phyloP scores from a whole-genome alignment of 2,329 filamentous ascomycete genomes.

The Pseudodiploospora longispora region DNA sequence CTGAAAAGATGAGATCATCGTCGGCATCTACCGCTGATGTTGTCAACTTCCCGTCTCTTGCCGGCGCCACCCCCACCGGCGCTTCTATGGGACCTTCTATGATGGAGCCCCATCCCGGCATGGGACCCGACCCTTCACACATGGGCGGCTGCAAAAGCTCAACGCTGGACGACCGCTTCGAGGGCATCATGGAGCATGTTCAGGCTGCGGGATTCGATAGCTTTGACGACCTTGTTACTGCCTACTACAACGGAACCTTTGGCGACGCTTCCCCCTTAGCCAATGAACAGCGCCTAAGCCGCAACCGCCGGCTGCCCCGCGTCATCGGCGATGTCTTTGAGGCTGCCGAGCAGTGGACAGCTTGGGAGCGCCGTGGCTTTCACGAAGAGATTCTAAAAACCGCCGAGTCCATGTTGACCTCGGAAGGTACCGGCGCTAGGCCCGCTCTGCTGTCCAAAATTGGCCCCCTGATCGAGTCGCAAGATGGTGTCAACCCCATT shows the following conservation, averaged over 20 bases:
- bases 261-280: conserved; percentile 13
- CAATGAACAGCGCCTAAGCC: conserved; percentile 18
- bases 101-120: background rate
- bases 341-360: conserved; percentile 13
- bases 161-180: conserved; percentile 13
- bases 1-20: conserved; percentile 7
- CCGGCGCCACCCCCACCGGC: background rate
- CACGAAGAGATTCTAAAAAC: conserved; percentile 19
- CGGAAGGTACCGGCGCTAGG: conserved; percentile 8
- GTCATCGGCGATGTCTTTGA: conserved; percentile 15
- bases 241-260: conserved; percentile 18
- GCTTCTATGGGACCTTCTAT: background rate
- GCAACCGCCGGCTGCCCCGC: conserved; percentile 17
- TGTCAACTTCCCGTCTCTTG: conserved; percentile 5
- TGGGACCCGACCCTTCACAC: background rate
- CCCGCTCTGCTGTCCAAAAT: conserved; percentile 10
- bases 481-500: conserved; percentile 6
- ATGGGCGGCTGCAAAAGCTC: background rate
- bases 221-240: conserved; percentile 18
- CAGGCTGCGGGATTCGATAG: conserved; percentile 16
- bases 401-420: conserved; percentile 13
- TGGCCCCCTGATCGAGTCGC: conserved; percentile 10
- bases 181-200: conserved; percentile 15
- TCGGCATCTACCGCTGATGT: conserved; percentile 2
- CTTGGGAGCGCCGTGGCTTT: conserved; percentile 18